Base-by-base conservation (phyloP, 2,329 filamentous ascomycete species). In the Ustilaginoidea virens region DNA sequence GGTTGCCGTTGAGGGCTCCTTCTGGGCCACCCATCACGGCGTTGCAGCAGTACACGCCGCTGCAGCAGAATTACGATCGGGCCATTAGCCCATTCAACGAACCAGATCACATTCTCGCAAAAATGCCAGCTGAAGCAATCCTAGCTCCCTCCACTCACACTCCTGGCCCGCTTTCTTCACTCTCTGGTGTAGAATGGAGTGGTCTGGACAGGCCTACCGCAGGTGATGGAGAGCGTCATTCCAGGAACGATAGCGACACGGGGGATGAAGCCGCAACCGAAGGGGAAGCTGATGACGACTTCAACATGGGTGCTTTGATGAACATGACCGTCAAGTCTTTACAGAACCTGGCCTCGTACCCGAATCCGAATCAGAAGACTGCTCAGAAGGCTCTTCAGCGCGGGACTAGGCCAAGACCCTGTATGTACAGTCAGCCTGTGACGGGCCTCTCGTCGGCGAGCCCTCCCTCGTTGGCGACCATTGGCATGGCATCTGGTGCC, bases 51-150 rank as follows among this genome's bases (percentile, higher is more conserved):
- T 69, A 68, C 36, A 58, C 57, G 4, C 64, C 64, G 14, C 48
- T 69, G 17, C 64, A 66, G 41, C 63, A 69, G 37, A 68, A 68
- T 38, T 58, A 58, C 39, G 62, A 69, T 33, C 60, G 63, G 30
- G 63, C 64, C 15, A 39, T 61, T 25, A 65, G 55, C 30, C 63
- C 61, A 2, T 27, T 40, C 19, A 36, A 30, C 22, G 39, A 47
- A 10, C 22, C 31, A 5, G 48, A 49, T 10, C 41, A 49, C 26
- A 24, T 37, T 22, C 30, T 36, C 14, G 25, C 38, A 31, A 42
- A 35, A 14, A 47, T 49, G 45, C 38, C 48, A 16, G 32, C 41
- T 7, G 37, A 40, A 13, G 28, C 42, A 11, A 39, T 46, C 25
- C 37, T 32, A 18, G 39, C n/a, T 39, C 7, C 14, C 14, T n/a